Evolutionary conservation across 495 filamentous ascomycete genomes (phyloP).

Genomic region (Lophium mytilinum): DNA sequence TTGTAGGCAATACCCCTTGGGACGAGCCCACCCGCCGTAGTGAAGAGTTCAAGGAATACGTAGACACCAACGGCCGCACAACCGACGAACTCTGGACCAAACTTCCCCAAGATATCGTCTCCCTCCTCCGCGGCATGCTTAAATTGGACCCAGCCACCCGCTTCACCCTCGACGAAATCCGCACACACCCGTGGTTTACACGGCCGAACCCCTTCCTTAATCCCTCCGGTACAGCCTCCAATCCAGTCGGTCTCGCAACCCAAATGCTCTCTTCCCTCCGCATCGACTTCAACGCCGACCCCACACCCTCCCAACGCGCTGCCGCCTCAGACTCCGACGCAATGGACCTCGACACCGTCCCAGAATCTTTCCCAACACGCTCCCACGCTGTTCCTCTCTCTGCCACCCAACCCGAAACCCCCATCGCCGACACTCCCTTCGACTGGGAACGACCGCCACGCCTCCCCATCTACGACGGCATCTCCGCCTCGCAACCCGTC

Average conservation of each 20-base stretch:
- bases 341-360: conserved; percentile 42
- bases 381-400: conserved; percentile 36
- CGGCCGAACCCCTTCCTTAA: conserved; percentile 69
- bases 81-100: conserved; percentile 80
- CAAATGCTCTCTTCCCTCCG: conserved; percentile 88
- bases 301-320: conserved; percentile 45
- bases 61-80: conserved; percentile 67
- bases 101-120: conserved; percentile 66
- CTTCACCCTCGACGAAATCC: conserved; percentile 83
- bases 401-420: conserved; percentile 74
- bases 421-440: conserved; percentile 58
- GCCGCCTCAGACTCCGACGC: conserved; percentile 32
- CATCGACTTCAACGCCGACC: conserved; percentile 75
- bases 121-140: conserved; percentile 92
- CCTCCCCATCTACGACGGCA: conserved; percentile 32
- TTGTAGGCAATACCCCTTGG: conserved; percentile 97
- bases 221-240: conserved; percentile 63
- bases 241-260: conserved; percentile 76
- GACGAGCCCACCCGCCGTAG: conserved; percentile 68
- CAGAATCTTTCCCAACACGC: conserved; percentile 19
- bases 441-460: conserved; percentile 58
- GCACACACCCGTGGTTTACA: conserved; percentile 92
- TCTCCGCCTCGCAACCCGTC: conserved; percentile 39
- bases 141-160: conserved; percentile 63
- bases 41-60: conserved; percentile 59